Conservation (phyloP, 176 grass and related monocot species). For the Themeda triandra region DNA sequence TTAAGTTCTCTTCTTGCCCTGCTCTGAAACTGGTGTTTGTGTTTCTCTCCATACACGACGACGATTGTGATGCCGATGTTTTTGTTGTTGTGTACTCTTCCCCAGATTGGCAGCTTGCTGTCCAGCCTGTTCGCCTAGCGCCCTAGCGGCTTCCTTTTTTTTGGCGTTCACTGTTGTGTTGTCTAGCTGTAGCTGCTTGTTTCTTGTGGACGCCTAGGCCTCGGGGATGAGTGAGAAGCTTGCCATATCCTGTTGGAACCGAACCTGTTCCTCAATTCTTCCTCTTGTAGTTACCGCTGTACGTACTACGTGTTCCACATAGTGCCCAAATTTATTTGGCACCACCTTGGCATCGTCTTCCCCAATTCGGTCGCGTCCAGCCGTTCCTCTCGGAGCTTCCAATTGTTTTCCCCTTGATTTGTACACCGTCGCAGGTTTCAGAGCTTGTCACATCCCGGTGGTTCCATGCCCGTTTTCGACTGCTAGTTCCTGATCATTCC, state of each 20-base stretch:
- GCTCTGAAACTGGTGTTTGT: not conserved
- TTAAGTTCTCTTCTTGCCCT: not conserved
- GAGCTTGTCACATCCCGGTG: constrained; percentile 27
- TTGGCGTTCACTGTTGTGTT: not conserved
- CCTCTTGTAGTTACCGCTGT: constrained; percentile 22
- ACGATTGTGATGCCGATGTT: not conserved
- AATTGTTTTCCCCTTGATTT: constrained; percentile 19
- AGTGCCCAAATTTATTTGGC: constrained; percentile 31
- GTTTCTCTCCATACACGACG: not conserved
- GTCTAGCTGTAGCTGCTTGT: constrained; percentile 1
- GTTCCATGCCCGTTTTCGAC: not conserved
- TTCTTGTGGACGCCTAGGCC: not conserved
- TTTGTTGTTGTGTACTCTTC: constrained; percentile 10
- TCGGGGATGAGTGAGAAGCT: constrained; percentile 3
- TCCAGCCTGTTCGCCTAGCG: not conserved
- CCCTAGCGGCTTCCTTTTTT: not conserved
- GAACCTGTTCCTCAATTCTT: constrained; percentile 4
- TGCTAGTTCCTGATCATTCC: not conserved
- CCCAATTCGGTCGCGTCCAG: constrained; percentile 27
- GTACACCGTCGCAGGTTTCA: not conserved
- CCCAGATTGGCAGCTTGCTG: constrained; percentile 18
- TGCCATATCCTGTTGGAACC: constrained; percentile 31
- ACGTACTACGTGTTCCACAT: not conserved
- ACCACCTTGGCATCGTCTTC: constrained; percentile 3
- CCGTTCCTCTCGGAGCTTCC: not conserved